These are phyloP conservation scores for Claviceps arundinis DNA, from an alignment of 2,329 filamentous ascomycete species.

Conservation along the genomic window DNA sequence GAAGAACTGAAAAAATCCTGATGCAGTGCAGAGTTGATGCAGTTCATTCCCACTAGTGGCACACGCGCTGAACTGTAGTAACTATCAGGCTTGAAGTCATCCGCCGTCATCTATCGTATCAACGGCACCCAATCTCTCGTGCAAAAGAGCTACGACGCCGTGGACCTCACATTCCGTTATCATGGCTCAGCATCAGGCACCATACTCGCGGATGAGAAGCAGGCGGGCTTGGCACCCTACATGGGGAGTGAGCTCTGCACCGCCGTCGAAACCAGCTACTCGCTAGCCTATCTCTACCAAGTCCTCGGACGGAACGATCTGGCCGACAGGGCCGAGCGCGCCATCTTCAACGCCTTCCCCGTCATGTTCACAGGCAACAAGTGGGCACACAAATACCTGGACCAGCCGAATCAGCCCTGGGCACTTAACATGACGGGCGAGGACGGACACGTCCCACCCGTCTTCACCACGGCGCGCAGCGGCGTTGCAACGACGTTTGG, in stretches of 20 bases:
- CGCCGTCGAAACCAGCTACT: constrained; percentile 21
- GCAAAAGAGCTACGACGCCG: constrained; percentile 22
- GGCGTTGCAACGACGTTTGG: constrained; percentile 29
- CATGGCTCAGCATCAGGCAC: constrained; percentile 28
- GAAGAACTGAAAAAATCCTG: neutral
- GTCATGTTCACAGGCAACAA: constrained; percentile 35
- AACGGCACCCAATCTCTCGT: constrained; percentile 22
- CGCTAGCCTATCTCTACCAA: constrained; percentile 20
- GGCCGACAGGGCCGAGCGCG: constrained; percentile 37
- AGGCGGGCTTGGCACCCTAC: constrained; percentile 23
- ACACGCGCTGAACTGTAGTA: neutral
- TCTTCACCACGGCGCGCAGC: constrained; percentile 34
- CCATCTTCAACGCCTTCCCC: constrained; percentile 42
- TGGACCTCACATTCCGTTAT: constrained; percentile 23
- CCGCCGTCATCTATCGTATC: constrained; percentile 26
- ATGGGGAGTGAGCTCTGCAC: constrained; percentile 24
- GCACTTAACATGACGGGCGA: constrained; percentile 24
- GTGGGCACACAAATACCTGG: constrained; percentile 44
- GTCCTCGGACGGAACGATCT: constrained; percentile 21
- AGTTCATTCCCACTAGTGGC: neutral
- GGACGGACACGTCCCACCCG: constrained; percentile 11
- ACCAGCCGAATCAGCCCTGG: constrained; percentile 40
- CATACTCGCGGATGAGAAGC: constrained; percentile 27
- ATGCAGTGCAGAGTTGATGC: neutral
- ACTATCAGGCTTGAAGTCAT: constrained; percentile 23